Conservation (phyloP, 2,329 filamentous ascomycete species). For the Xylogone sp. region DNA sequence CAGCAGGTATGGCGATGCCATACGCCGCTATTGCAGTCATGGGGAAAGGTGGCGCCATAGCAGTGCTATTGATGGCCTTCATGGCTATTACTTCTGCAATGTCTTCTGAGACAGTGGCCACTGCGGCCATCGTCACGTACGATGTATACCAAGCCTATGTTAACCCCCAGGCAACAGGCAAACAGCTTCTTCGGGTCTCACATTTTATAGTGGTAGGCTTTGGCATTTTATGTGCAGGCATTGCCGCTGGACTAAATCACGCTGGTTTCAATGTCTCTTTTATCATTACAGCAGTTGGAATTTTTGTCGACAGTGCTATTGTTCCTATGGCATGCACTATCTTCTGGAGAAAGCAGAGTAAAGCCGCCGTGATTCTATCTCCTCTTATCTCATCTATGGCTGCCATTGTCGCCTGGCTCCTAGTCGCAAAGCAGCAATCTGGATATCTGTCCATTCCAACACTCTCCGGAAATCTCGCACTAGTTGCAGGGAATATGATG, state of each 20-base stretch:
- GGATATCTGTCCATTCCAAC: conserved; percentile 27
- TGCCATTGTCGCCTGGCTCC: conserved; percentile 28
- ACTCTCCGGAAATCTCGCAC: conserved; percentile 9
- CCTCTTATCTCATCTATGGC: conserved; percentile 17
- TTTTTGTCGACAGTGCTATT: conserved; percentile 18
- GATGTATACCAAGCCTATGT: conserved; percentile 47
- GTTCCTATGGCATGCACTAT: conserved; percentile 26
- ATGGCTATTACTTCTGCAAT: conserved; percentile 85
- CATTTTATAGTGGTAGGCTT: conserved; percentile 42
- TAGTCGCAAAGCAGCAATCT: conserved; percentile 29
- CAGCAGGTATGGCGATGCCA: conserved; percentile 62
- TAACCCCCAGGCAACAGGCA: conserved; percentile 40
- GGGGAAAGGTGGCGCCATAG: conserved; percentile 64
- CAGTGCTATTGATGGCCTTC: conserved; percentile 65
- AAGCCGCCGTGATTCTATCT: conserved; percentile 17
- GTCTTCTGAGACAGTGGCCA: conserved; percentile 74
- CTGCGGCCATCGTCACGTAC: conserved; percentile 47
- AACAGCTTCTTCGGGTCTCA: conserved; percentile 37
- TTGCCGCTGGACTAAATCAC: conserved; percentile 43
- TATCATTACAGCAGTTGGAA: conserved; percentile 12
- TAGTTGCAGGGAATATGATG: conserved; percentile 22
- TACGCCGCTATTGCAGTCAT: conserved; percentile 67
- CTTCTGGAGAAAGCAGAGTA: conserved; percentile 25
- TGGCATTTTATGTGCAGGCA: conserved; percentile 41
- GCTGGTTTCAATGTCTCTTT: conserved; percentile 46